phyloP scores from a whole-genome alignment of 1,284 basidiomycete species.

The Papiliotrema laurentii region DNA sequence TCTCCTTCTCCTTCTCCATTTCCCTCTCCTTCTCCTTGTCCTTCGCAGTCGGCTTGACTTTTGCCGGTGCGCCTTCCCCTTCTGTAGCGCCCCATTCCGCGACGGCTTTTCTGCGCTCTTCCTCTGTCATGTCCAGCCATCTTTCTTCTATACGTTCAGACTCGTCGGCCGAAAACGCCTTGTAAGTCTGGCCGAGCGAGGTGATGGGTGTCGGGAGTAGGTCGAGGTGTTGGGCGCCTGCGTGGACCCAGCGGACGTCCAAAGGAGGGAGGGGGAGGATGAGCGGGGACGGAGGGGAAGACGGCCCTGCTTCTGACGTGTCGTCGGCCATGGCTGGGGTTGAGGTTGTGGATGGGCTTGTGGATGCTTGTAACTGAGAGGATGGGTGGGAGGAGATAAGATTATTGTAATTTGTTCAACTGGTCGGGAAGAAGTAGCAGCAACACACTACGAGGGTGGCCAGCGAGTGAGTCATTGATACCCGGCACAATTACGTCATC shows the following conservation, averaged over 20 bases:
- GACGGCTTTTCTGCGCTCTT: conserved; percentile 7
- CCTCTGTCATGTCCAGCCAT: conserved; percentile 49
- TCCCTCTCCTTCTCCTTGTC: conserved; percentile 14
- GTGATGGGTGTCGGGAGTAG: conserved; percentile 44
- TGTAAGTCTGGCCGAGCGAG: conserved; percentile 46
- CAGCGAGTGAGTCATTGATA: too few species aligned
- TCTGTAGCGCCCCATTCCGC: conserved; percentile 16
- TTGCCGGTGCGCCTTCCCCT: conserved; percentile 12
- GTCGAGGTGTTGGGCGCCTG: conserved; percentile 45
- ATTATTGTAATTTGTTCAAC: too few species aligned
- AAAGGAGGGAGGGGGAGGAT: conserved; percentile 1
- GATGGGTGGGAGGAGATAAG: too few species aligned
- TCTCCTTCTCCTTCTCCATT: conserved; percentile 12
- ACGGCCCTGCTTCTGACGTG: background rate
- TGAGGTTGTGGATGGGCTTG: too few species aligned
- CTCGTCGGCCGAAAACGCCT: conserved; percentile 54
- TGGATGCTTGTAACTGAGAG: too few species aligned
- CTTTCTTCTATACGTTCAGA: conserved; percentile 43
- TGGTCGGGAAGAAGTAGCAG: too few species aligned
- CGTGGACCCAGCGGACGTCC: conserved; percentile 46
- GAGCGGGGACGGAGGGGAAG: background rate
- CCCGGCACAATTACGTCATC: too few species aligned
- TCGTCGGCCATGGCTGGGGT: too few species aligned
- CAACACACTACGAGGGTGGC: too few species aligned
- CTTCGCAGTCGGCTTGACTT: conserved; percentile 4